Conservation (phyloP, 2,329 filamentous ascomycete species). For the Parastagonospora avenae region DNA sequence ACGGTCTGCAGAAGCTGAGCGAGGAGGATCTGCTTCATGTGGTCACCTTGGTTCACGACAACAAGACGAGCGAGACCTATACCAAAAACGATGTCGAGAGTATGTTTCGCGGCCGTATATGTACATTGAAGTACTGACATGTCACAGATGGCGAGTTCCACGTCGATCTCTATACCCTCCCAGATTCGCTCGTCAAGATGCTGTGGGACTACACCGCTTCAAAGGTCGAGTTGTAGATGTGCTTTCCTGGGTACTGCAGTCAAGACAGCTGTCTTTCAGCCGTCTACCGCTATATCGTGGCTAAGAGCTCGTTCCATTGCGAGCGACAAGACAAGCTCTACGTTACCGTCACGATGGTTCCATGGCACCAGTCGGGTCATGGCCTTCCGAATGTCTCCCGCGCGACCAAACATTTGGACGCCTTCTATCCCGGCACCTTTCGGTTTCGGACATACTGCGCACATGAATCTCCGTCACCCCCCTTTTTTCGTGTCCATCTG, state of each 20-base stretch:
- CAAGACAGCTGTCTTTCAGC: too few relatives aligned
- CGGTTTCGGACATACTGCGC: background rate
- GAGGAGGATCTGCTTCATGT: constrained; percentile 95
- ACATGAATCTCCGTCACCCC: background rate
- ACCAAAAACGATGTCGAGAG: constrained; percentile 97
- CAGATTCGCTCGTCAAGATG: constrained; percentile 86
- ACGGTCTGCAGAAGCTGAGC: constrained; percentile 82
- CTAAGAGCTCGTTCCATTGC: too few relatives aligned
- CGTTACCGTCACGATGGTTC: too few relatives aligned
- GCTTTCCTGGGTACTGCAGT: too few relatives aligned
- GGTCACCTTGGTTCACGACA: constrained; percentile 97
- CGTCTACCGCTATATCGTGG: too few relatives aligned
- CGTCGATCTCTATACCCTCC: constrained; percentile 96
- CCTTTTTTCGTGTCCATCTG: constrained; percentile 2
- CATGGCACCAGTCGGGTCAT: too few relatives aligned
- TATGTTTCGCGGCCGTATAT: constrained; percentile 54
- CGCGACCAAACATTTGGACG: background rate
- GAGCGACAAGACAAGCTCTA: too few relatives aligned
- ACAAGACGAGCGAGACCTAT: constrained; percentile 92
- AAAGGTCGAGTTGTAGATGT: constrained; percentile 40
- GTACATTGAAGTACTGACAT: constrained; percentile 18
- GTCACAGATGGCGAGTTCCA: constrained; percentile 88
- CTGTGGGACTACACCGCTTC: constrained; percentile 81
- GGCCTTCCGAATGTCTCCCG: background rate
- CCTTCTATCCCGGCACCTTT: background rate